Conservation (phyloP, 202 grass and related monocot genomes). For the Tripidium arundinaceum region DNA sequence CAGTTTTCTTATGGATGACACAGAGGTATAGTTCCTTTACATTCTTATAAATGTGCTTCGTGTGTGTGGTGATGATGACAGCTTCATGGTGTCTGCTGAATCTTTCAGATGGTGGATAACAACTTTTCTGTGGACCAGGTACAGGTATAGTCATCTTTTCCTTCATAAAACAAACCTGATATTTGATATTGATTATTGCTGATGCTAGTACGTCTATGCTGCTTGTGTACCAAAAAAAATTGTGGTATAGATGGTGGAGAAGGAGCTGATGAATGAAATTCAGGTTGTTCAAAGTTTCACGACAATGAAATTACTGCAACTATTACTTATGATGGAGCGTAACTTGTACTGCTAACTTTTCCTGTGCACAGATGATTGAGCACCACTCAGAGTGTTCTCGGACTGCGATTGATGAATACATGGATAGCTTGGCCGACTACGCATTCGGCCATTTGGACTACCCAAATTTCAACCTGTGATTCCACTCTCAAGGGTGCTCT, state of each 20-base stretch:
- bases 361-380: neutral
- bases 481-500: neutral
- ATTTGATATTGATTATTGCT: neutral
- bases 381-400: neutral
- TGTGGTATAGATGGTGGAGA: constrained; percentile 32
- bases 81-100: neutral
- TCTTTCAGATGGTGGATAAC: constrained; percentile 29
- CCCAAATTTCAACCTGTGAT: neutral
- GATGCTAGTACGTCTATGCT: no score
- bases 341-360: neutral
- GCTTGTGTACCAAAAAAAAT: neutral
- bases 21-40: constrained; percentile 12
- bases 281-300: neutral
- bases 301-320: neutral
- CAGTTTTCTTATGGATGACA: constrained; percentile 31
- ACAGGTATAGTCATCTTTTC: neutral
- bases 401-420: constrained; percentile 7
- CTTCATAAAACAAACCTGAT: neutral
- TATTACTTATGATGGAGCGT: neutral
- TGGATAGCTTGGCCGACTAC: neutral
- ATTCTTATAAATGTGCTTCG: constrained; percentile 2
- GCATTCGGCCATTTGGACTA: neutral
- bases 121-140: neutral
- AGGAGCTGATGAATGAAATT: constrained; percentile 34
- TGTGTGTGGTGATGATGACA: neutral